Evolutionary conservation across 1,284 basidiomycete species (phyloP), one percentile per base, ranked within the genome.

Genomic region (Rhodotorula mucilaginosa): DNA sequence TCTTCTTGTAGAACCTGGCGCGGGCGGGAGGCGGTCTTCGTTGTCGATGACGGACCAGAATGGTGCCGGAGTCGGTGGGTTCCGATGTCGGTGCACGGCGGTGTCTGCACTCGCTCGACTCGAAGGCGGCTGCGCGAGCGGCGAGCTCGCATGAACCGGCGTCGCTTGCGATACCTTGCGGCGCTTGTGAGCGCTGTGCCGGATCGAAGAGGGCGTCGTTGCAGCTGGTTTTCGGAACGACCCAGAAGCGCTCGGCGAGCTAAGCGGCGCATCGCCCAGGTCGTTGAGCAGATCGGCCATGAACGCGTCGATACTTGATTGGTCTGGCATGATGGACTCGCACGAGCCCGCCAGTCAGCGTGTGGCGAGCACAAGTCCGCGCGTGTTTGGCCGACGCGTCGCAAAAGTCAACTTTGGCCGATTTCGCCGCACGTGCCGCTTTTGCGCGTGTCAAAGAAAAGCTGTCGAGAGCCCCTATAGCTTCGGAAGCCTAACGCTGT

Each of bases 211-310:
- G 84, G 66, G 83, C 81, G 19, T 84, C 81, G 19, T 84, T 83
- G 47, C 82, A 81, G n/a, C 71, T 51, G 63, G 61, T 46, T 16
- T 44, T 15, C 34, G 74, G 23, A 44, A 69, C 49, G 62, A 60
- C 60, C 74, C 58, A 26, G 49, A 58, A 65, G 61, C 64, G 64
- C 52, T 34, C 69, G 75, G 66, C 65, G 65, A 16, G 46, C 26
- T 26, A 29, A 61, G 34, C 58, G 16, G 21, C 3, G 48, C 51
- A 15, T n/a, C 52, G 49, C 85, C 84, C 60, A 87, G 76, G 31
- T 83, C 85, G 2, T 80, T 78, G 44, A 88, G 76, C 2, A 88
- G 77, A 54, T 77, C 79, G 29, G 81, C 79, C 83, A 87, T 82
- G 77, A 87, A 87, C 2, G 73, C 82, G 15, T 81, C 81, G 67